Percentiles rank a stretch among this genome's conserved stretches.
Evolutionary conservation across 139 green algal genomes (phyloP).

Genomic region (Chlamydomonas eustigma): DNA sequence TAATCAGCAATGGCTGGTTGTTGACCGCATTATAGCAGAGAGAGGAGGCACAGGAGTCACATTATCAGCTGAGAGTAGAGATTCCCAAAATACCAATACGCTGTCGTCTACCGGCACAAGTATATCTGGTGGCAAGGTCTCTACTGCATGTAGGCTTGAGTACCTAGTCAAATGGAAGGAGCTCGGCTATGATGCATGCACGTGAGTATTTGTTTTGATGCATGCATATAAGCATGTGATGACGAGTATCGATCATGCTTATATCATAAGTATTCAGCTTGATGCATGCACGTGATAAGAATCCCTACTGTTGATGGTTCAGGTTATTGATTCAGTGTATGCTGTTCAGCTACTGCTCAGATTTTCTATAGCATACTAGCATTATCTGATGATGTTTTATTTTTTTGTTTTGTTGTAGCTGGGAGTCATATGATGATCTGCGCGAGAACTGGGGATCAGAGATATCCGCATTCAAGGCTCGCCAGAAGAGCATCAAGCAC

Average conservation of each 20-base stretch:
- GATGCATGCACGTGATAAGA: neutral
- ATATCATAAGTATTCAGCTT: neutral
- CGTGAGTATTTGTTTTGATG: conserved; percentile 38
- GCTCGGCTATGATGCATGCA: conserved; percentile 49
- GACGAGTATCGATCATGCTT: neutral
- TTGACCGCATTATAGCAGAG: conserved; percentile 45
- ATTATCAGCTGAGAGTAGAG: neutral
- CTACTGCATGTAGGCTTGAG: conserved; percentile 19
- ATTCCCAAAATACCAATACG: no score
- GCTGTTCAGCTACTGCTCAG: neutral
- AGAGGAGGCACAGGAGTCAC: neutral
- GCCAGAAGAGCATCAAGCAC: neutral
- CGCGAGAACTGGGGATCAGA: neutral
- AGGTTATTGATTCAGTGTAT: neutral
- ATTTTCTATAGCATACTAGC: neutral
- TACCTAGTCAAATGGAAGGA: conserved; percentile 61
- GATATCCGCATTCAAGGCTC: neutral
- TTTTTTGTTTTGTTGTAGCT: neutral
- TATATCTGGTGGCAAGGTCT: no score
- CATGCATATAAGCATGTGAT: conserved; percentile 32
- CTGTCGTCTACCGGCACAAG: no score
- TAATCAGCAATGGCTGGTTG: conserved; percentile 31
- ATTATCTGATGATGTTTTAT: neutral
- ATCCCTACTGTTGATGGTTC: neutral
- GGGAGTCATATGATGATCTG: neutral